Base-by-base conservation (phyloP, 2,329 filamentous ascomycete species). In the Nothophoma quercina region DNA sequence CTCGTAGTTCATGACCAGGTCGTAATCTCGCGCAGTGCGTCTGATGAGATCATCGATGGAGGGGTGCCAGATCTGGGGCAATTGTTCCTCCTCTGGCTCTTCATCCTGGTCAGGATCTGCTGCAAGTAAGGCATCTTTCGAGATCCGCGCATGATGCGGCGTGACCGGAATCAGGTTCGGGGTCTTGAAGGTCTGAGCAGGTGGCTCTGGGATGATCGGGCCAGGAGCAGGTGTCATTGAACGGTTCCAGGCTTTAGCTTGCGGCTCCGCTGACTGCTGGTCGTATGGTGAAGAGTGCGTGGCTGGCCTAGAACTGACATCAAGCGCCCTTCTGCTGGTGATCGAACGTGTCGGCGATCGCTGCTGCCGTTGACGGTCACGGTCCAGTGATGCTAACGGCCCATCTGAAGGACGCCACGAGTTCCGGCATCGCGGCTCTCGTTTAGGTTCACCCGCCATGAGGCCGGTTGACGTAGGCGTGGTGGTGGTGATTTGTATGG, bases 21-120 rank as follows among this genome's bases (percentile, higher is more conserved):
- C 53, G 41, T 61, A 63, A 34, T 60, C 62, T 30, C 56, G 56
- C 5, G 54, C 6, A 2, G 62, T 65, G 30, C 59, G 61, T 15
- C 42, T 19, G 3, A 61, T 55, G 12, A 65, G 54, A 5, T 32
- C 15, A n/a, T 61, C 53, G 8, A 60, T 43, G 1, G 40, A 32
- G 5, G 42, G 23, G 16, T 50, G 29, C 52, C 60, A 61, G 26
- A 56, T 39, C 7, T 52, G 50, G 1, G 51, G 56, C 7, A 54
- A 16, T 18, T 7, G 32, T 16, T 41, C 30, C 10, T 45, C 40
- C 2, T 30, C 39, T 8, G 7, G 18, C 10, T 30, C 16, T 10
- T 12, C 23, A 22, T 33, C n/a, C 13, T 32, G 28, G 16, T 19
- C 26, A 18, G 7, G 7, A 1, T 12, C 16, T 16, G 4, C 15